These are phyloP conservation scores for Peniophora sp. DNA, from an alignment of 1,284 basidiomycete species.

Conservation along the genomic window DNA sequence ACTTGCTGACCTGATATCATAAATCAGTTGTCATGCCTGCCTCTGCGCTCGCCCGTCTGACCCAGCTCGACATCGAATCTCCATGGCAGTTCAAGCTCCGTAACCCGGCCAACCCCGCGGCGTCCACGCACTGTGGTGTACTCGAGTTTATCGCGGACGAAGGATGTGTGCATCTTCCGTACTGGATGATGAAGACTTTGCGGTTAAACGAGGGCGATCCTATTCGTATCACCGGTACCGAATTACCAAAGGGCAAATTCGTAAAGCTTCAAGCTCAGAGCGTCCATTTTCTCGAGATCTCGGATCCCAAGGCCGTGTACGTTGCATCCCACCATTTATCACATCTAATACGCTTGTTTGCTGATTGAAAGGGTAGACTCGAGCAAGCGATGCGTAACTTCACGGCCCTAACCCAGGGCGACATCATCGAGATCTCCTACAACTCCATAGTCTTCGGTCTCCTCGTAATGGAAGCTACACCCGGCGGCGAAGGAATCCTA, in stretches of 20 bases:
- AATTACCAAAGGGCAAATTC: slow-evolving; percentile 88
- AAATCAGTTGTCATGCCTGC: slow-evolving; percentile 91
- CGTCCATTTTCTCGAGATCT: slow-evolving; percentile 90
- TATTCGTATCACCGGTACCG: slow-evolving; percentile 84
- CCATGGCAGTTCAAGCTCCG: slow-evolving; percentile 97
- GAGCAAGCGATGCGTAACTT: slow-evolving; percentile 95
- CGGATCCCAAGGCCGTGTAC: slow-evolving; percentile 95
- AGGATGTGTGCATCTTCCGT: slow-evolving; percentile 90
- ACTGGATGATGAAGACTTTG: slow-evolving; percentile 99
- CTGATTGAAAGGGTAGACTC: slow-evolving; percentile 45
- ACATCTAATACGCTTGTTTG: not conserved
- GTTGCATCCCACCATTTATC: slow-evolving; percentile 22
- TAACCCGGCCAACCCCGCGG: slow-evolving; percentile 81
- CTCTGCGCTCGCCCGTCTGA: slow-evolving; percentile 85
- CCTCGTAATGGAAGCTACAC: slow-evolving; percentile 90
- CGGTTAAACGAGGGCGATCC: slow-evolving; percentile 92
- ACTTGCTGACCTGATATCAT: not conserved
- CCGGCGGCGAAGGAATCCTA: slow-evolving; percentile 83
- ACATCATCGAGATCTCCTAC: slow-evolving; percentile 89
- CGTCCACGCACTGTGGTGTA: slow-evolving; percentile 93
- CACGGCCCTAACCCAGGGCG: slow-evolving; percentile 83
- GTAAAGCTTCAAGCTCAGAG: slow-evolving; percentile 97
- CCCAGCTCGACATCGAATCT: slow-evolving; percentile 82
- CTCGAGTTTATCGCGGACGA: slow-evolving; percentile 99
- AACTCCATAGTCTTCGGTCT: slow-evolving; percentile 93